A percentile compares a stretch with the other conserved stretches of the same genome.
These are phyloP conservation scores for Penicillium cataractarum DNA, from an alignment of 495 filamentous ascomycete species.

Conservation along the genomic window DNA sequence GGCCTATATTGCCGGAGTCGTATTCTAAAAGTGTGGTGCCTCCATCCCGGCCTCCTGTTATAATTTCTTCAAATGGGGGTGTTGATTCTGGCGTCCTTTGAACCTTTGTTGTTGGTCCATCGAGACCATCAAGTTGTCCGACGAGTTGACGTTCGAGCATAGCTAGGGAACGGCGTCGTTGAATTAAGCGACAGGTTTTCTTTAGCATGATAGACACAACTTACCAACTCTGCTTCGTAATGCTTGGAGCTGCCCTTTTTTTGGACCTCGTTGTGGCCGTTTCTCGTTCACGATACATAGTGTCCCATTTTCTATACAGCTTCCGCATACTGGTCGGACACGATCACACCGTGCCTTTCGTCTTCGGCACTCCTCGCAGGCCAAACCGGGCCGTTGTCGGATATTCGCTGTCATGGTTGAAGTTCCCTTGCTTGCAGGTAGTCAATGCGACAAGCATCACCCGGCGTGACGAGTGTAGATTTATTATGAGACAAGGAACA, in stretches of 20 bases:
- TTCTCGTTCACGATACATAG: slow-evolving; percentile 15
- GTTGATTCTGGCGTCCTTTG: not conserved
- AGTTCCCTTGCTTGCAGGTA: not conserved
- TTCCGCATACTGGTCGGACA: slow-evolving; percentile 19
- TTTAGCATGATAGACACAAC: too few species aligned
- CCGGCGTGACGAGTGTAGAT: not conserved
- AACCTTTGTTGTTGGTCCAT: not conserved
- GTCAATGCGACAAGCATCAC: not conserved
- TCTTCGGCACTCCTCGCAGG: slow-evolving; percentile 26
- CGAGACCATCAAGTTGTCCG: not conserved
- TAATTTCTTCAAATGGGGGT: not conserved
- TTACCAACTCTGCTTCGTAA: slow-evolving; percentile 22
- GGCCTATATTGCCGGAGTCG: not conserved
- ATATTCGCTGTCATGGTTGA: not conserved
- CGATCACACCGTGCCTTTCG: slow-evolving; percentile 26
- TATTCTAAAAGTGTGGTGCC: not conserved
- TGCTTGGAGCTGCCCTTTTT: slow-evolving; percentile 23
- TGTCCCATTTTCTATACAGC: slow-evolving; percentile 19
- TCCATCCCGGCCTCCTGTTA: not conserved
- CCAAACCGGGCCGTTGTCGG: slow-evolving; percentile 19
- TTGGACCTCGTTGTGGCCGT: slow-evolving; percentile 20
- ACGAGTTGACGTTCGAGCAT: slow-evolving; percentile 15
- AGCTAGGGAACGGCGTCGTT: not conserved
- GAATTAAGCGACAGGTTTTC: too few species aligned
- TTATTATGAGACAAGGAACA: not conserved